Evolutionary conservation across 768 basidiomycete species (phyloP), one percentile per base, ranked within the genome.

Genomic region (Coprinopsis marcescibilis): DNA sequence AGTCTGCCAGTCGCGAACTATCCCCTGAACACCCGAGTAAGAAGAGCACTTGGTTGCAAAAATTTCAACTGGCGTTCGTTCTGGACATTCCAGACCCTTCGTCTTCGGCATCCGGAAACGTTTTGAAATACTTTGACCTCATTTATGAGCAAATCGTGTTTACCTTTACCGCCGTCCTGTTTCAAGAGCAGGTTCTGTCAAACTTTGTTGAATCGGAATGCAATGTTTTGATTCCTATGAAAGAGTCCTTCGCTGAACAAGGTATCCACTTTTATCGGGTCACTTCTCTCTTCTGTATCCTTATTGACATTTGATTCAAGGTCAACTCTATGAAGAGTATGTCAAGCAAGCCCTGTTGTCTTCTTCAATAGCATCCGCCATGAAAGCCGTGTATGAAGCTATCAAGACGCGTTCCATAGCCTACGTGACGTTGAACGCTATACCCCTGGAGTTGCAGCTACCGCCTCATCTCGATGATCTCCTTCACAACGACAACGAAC

Each of bases 101-200:
- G 7, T 90, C 86, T 11, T 85, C 85, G 6, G 79, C 83, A 17
- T 83, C 82, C 3, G 85, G 85, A 11, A 88, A 86, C 57, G 68
- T 90, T 24, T 68, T 77, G 40, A 83, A 80, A 60, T 88, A 92
- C 59, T 81, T 90, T 55, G 89, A 95, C 58, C 79, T 83, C 37
- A 78, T 96, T 30, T 96, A 96, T 58, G 79, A 89, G 51, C 91
- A 93, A 58, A 76, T 95, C 46, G 85, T 83, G 0, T 94, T 94
- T 67, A 85, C 88, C 2, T 71, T 91, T 52, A 91, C 94, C 2
- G 96, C 95, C 4, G 91, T 94, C 7, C 71, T 97, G 35, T 94
- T 85, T 55, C 88, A 91, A 59, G 85, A 96, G 59, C 95, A 99
- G 65, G 84, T 90, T 3, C 64, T 85, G 43, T 81, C 81, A 25